Base-by-base conservation (phyloP, 345 rosid species). In the Nephelium lappaceum region DNA sequence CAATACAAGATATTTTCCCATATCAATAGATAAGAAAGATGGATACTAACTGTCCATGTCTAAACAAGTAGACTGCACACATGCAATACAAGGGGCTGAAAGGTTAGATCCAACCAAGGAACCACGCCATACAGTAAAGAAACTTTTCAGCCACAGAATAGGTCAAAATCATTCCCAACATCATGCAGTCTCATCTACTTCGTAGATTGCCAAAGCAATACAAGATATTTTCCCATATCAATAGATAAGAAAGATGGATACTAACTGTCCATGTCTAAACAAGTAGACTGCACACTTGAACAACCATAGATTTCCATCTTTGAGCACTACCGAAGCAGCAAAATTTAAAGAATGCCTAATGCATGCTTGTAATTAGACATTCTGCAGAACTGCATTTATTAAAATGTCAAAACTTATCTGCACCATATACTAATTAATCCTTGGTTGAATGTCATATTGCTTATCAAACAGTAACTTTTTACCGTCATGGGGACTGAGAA, bases 111-210 rank as follows among this genome's bases (percentile, higher is more conserved):
- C 51, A 43, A 18, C 15, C 24, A 6, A 49, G 38, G 18, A 15
- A 51, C 57, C 24, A 38, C 62, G 42, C 25, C 27, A 15, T 19
- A 43, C 4, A 18, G 27, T 18, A 49, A 45, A 16, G 5, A 25
- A 57, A 71, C 65, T 14, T 62, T 62, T 18, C 41, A 39, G 55
- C 57, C 49, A 62, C 7, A 38, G 14, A 41, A 42, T 49, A 38
- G 8, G 53, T 67, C 24, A 47, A 55, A 62, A 27, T 47, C 16
- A 18, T 75, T 64, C 18, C 71, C n/a, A 43, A 42, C 45, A 65
- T 65, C 8, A 18, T 75, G 27, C 63, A 64, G 41, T 45, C 27
- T 43, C 62, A 75, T 65, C 69, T 65, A 25, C 21, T 51, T 36
- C 65, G 43, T 6, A 60, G 49, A 19, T 45, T 27, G 24, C 38